Conservation (phyloP, 306 rosid genomes). For the Cucumis melo region DNA sequence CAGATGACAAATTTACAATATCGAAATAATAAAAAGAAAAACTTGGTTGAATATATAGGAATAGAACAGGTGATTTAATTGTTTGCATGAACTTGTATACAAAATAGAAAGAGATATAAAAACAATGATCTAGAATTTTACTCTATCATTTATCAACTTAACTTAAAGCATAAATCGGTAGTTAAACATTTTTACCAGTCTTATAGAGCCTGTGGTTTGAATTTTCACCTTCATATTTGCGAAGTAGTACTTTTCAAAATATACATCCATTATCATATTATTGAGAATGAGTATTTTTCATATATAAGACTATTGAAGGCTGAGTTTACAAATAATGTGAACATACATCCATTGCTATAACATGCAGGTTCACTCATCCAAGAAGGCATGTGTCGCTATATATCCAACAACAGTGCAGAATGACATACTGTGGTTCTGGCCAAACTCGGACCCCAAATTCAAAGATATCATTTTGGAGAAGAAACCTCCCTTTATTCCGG, state of each 20-base stretch:
- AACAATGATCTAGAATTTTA: not conserved
- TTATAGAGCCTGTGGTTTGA: not conserved
- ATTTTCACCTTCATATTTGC: not conserved
- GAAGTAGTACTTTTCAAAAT: not conserved
- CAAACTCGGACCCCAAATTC: conserved; percentile 64
- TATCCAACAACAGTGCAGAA: conserved; percentile 77
- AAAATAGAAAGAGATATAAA: not conserved
- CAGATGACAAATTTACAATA: not conserved
- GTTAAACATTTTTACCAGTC: not conserved
- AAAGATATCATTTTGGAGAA: conserved; percentile 48
- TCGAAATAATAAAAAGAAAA: not conserved
- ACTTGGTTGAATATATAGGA: not conserved
- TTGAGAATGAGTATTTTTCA: not conserved
- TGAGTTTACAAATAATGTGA: not conserved
- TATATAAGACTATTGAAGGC: not conserved
- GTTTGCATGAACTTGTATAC: not conserved
- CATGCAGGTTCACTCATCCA: conserved; percentile 60
- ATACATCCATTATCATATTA: not conserved
- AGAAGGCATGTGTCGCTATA: conserved; percentile 66
- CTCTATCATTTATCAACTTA: not conserved
- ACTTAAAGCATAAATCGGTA: not conserved
- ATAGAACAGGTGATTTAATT: not conserved
- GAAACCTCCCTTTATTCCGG: conserved; percentile 52
- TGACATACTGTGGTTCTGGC: conserved; percentile 87
- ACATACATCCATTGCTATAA: not conserved